Percentiles rank a stretch among this genome's conserved stretches.
phyloP scores from a whole-genome alignment of 1,139 yeast genomes.

The Debaryomyces nepalensis region DNA sequence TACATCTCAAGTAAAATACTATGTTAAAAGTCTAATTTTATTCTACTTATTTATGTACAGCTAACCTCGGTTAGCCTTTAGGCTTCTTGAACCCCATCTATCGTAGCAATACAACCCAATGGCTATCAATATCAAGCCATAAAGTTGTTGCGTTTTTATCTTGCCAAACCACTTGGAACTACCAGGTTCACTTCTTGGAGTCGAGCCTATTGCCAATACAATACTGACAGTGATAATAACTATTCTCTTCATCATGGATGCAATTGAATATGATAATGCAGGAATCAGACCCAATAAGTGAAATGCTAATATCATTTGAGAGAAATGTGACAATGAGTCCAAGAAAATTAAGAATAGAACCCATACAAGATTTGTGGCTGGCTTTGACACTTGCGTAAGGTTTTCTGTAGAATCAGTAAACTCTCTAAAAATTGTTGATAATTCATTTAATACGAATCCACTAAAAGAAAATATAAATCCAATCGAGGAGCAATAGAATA shows the following conservation, averaged over 20 bases:
- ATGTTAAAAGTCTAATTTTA: constrained; percentile 3
- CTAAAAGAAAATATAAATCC: constrained; percentile 38
- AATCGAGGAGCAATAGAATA: constrained; percentile 42
- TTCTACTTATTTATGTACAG: constrained; percentile 7
- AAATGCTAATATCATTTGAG: constrained; percentile 42
- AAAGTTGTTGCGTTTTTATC: constrained; percentile 33
- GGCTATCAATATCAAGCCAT: constrained; percentile 37
- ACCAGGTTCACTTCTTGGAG: constrained; percentile 12
- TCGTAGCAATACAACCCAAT: constrained; percentile 46
- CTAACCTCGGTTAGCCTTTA: constrained; percentile 28
- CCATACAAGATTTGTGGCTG: constrained; percentile 27
- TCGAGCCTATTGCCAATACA: constrained; percentile 27
- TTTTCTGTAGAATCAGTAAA: constrained; percentile 19
- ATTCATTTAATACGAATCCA: constrained; percentile 39
- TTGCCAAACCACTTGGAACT: constrained; percentile 31
- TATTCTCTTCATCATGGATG: constrained; percentile 49
- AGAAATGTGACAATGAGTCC: constrained; percentile 41
- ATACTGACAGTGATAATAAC: constrained; percentile 43
- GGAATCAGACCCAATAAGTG: constrained; percentile 45
- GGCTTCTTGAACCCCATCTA: constrained; percentile 44
- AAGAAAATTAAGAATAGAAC: constrained; percentile 32
- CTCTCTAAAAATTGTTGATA: constrained; percentile 23
- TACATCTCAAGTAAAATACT: not conserved
- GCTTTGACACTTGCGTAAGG: constrained; percentile 17
- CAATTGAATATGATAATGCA: constrained; percentile 46